Conservation (phyloP, 164 flowering plant genomes). For the Vitis rupestris region DNA sequence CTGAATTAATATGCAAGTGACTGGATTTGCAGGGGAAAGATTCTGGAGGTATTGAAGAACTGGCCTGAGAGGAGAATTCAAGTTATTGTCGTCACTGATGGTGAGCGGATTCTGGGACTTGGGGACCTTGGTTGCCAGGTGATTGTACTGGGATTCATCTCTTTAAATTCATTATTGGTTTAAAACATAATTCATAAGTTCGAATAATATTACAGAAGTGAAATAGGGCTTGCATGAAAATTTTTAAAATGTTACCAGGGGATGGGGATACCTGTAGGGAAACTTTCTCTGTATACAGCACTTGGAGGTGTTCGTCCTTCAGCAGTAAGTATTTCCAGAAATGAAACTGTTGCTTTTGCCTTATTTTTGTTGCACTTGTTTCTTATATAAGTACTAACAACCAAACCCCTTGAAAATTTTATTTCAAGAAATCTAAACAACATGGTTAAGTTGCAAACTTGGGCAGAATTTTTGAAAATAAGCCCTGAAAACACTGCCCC, state of each 20-base stretch:
- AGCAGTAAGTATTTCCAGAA: constrained; percentile 53
- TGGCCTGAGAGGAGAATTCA: constrained; percentile 71
- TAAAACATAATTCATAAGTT: not conserved
- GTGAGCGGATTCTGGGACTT: constrained; percentile 80
- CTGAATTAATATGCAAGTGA: not conserved
- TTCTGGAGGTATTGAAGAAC: constrained; percentile 69
- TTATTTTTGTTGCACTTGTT: not conserved
- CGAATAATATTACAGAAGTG: not conserved
- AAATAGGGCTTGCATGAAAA: not conserved
- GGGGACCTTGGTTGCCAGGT: constrained; percentile 93
- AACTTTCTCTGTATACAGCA: constrained; percentile 78
- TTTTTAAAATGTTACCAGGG: constrained; percentile 53
- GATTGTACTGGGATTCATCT: not conserved
- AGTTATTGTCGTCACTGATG: constrained; percentile 86
- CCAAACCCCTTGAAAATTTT: not conserved
- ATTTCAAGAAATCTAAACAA: not conserved
- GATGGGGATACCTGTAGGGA: constrained; percentile 97
- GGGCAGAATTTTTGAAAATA: not conserved
- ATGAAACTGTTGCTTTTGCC: not conserved
- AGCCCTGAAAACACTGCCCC: not conserved
- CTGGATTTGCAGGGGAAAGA: constrained; percentile 57
- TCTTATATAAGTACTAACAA: not conserved
- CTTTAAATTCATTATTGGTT: not conserved
- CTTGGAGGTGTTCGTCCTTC: constrained; percentile 95
- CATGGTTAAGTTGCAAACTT: not conserved